Evolutionary conservation across 2,329 filamentous ascomycete genomes (phyloP), one percentile per base, ranked within the genome.

Genomic region (Verticillium isaacii): DNA sequence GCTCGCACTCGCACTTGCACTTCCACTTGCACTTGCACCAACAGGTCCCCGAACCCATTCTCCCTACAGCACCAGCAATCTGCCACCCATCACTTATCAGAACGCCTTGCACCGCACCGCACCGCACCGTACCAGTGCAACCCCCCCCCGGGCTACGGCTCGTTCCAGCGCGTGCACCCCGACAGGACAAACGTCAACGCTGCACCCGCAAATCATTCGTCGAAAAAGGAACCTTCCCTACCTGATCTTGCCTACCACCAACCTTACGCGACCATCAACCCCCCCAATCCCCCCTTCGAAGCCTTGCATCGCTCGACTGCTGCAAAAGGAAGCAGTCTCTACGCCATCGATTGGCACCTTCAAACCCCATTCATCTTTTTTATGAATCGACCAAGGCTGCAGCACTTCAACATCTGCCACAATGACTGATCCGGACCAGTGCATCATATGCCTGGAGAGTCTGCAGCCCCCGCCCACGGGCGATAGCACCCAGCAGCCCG

Each of bases 381-480:
- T 77, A 81, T 81, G 79, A 79, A 76, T 78, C 67, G 76, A 74
- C 75, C 75, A 76, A 71, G 65, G 68, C 66, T 67, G 65, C 67
- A 66, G 63, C 69, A 68, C 67, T 72, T 71, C 72, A 73, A 69
- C 70, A 73, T 74, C 74, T 76, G 76, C 73, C 73, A 77, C 74
- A 75, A 78, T 79, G 77, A 77, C 77, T 78, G 77, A 79, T 69
- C 75, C 85, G 77, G 86, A 89, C 77, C 85, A 88, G 79, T 89
- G 86, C 78, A 89, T 89, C 75, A 85, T 89, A 76, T 89, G 86
- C 81, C 80, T 89, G 73, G 86, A 89, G 71, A 82, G 82, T 72
- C 78, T 89, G 62, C 77, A 76, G 66, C 72, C 68, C 64, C 71
- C 73, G 67, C 74, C 72, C 67, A 66, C 41, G 7, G 41, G 41